Base-by-base conservation (phyloP, 805 yeast species). In the Yamadazyma endophytica region DNA sequence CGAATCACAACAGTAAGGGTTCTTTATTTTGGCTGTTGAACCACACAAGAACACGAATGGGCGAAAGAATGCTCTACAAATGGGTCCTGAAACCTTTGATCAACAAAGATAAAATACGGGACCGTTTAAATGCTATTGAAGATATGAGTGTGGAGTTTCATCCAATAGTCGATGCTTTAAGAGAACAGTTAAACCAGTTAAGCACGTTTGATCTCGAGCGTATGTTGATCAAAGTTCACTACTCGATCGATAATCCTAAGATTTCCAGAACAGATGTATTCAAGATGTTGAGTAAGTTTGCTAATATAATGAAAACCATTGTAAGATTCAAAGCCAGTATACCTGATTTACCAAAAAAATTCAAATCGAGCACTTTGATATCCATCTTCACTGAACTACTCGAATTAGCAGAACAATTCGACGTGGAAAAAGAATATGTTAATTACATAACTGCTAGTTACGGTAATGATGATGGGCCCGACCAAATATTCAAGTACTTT, bases 31-130 rank as follows among this genome's bases (percentile, higher is more conserved):
- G 94, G 88, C 61, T 86, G 2, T 44, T 92, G 37, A 83, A 90
- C 50, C 88, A 82, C 42, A 85, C 97, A 0, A 59, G 75, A 20
- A 85, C 97, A 0, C 65, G 70, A 17, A 82, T 81, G 54, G 98
- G 98, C 0, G 70, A 66, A 26, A 57, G 96, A 32, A 45, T 75
- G 36, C 52, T 92, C 9, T 64, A 68, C 17, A 61, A 71, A 22
- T 92, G 98, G 98, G 58, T 89, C 0, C 65, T 77, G 1, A 64
- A 70, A 37, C 98, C 98, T 1, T 63, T 89, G 14, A 56, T 75
- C 0, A 67, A 77, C 25, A 59, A 65, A 18, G 64, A 58, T 1
- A 58, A 58, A 6, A 82, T 92, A 2, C 67, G 71, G 33, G 64
- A 67, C n/a, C 67, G 98, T 16, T 58, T 72, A 0, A 73, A 72